Evolutionary conservation across 148 eudicot species (phyloP).

Genomic region (Camellia granthamiana): DNA sequence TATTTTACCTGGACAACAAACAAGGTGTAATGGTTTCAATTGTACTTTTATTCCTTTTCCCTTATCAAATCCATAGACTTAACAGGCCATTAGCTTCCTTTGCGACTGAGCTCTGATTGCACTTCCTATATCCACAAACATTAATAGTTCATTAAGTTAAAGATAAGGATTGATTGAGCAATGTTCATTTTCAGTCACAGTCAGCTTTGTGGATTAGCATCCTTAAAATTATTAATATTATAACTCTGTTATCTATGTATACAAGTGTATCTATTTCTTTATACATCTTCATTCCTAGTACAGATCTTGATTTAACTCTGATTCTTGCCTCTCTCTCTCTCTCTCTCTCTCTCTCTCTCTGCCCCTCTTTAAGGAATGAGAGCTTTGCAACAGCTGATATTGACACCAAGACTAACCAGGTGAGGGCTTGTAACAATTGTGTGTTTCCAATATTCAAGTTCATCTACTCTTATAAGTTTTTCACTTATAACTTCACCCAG

Average conservation of each 20-base stretch:
- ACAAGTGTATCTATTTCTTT: neutral
- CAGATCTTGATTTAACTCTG: slow-evolving; percentile 8
- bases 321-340: slow-evolving; percentile 1
- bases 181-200: neutral
- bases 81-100: neutral
- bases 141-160: neutral
- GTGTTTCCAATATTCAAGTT: neutral
- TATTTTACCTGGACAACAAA: neutral
- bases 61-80: neutral
- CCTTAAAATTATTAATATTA: neutral
- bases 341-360: neutral
- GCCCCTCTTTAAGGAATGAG: slow-evolving; percentile 48
- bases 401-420: slow-evolving; percentile 62
- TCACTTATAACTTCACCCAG: neutral
- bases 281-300: neutral
- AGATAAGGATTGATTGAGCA: neutral
- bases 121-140: neutral
- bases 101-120: neutral
- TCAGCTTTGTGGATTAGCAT: neutral
- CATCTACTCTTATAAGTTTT: neutral
- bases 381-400: slow-evolving; percentile 39
- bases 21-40: neutral
- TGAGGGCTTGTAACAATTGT: slow-evolving; percentile 16
- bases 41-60: neutral
- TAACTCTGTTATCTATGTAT: neutral